Evolutionary conservation across 306 rosid genomes (phyloP).

Genomic region (Dalbergia cultrata): DNA sequence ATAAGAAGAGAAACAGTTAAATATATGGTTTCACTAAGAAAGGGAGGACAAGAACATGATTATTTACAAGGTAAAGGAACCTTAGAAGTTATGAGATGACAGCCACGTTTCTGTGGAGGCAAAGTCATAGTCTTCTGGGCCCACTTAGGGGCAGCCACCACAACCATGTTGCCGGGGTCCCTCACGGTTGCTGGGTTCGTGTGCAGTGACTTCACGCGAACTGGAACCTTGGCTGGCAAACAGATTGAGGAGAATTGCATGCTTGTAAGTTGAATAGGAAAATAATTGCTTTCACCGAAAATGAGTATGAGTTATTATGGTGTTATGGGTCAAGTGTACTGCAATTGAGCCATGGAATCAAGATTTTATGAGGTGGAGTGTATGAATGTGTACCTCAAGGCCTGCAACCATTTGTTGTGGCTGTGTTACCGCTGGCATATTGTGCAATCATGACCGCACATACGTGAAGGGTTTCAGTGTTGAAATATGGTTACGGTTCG

Average conservation of each 20-base stretch:
- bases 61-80: not conserved
- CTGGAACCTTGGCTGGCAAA: conserved; percentile 30
- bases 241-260: conserved; percentile 44
- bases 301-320: not conserved
- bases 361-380: not conserved
- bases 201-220: conserved; percentile 43
- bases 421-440: not conserved
- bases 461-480: no score
- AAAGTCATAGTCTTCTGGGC: conserved; percentile 80
- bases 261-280: not conserved
- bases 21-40: not conserved
- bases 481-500: no score
- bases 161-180: conserved; percentile 49
- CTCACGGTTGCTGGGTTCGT: conserved; percentile 29
- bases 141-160: conserved; percentile 67
- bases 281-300: not conserved
- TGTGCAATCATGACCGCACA: conserved; percentile 25
- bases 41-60: not conserved
- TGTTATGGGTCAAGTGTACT: not conserved
- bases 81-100: conserved; percentile 82
- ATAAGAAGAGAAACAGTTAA: no score
- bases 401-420: conserved; percentile 5
- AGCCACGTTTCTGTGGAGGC: conserved; percentile 79
- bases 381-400: not conserved
- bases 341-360: not conserved